These are phyloP conservation scores for Hypholoma fasciculare DNA, from an alignment of 768 basidiomycete species.

Conservation along the genomic window DNA sequence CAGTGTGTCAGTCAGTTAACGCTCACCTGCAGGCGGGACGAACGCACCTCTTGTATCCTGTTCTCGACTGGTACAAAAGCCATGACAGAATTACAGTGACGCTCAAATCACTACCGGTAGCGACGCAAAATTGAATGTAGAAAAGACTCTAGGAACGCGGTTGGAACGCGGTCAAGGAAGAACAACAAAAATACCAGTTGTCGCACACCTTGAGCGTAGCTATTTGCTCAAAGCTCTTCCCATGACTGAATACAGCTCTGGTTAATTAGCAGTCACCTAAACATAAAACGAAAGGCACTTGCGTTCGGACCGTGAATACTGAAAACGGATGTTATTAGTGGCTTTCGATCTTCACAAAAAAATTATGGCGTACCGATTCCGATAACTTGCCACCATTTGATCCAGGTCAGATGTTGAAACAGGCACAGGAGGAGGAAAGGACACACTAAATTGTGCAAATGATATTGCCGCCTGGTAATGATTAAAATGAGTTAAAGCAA, in stretches of 20 bases:
- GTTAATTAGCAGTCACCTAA: not conserved
- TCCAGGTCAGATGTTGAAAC: not conserved
- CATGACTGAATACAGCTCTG: not conserved
- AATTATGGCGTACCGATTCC: not conserved
- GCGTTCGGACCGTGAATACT: not conserved
- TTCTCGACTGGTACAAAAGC: constrained; percentile 47
- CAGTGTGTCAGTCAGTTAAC: not conserved
- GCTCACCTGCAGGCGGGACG: not conserved
- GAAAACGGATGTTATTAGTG: not conserved
- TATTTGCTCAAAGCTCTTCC: constrained; percentile 24
- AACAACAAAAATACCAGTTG: not conserved
- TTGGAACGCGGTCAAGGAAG: not conserved
- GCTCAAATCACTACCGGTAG: constrained; percentile 49
- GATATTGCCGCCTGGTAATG: constrained; percentile 35
- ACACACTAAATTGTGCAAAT: constrained; percentile 46
- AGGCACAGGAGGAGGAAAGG: not conserved
- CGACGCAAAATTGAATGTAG: constrained; percentile 51
- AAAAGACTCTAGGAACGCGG: constrained; percentile 42
- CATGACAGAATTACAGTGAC: constrained; percentile 52
- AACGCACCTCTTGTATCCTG: constrained; percentile 47
- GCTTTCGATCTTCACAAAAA: not conserved
- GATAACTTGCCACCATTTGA: not conserved
- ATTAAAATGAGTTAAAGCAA: not conserved
- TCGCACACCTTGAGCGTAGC: constrained; percentile 36
- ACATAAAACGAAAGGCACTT: not conserved